A percentile compares a stretch with the other conserved stretches of the same genome.
These are phyloP conservation scores for Cryptococcus sp. DNA, from an alignment of 1,284 basidiomycete genomes.

Conservation along the genomic window DNA sequence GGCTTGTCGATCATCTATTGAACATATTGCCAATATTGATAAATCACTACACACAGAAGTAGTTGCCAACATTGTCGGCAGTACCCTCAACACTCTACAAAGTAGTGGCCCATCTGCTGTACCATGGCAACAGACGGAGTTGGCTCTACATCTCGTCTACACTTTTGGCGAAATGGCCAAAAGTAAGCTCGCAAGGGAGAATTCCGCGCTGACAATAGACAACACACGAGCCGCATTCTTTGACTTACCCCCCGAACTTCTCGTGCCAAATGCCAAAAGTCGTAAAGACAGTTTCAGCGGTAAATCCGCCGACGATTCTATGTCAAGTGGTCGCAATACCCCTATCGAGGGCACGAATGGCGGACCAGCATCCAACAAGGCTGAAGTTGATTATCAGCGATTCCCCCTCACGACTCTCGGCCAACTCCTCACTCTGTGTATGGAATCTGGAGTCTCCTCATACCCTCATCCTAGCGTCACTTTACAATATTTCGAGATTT, in stretches of 20 bases:
- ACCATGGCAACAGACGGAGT: constrained; percentile 91
- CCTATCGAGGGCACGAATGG: constrained; percentile 20
- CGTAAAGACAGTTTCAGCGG: constrained; percentile 29
- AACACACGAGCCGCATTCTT: constrained; percentile 47
- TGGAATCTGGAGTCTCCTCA: constrained; percentile 74
- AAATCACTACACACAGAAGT: constrained; percentile 46
- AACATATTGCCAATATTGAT: constrained; percentile 82
- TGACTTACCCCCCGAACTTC: constrained; percentile 44
- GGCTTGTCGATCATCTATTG: constrained; percentile 68
- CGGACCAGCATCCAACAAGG: background rate
- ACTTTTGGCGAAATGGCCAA: constrained; percentile 86
- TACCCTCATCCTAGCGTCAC: constrained; percentile 86
- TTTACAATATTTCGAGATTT: constrained; percentile 90
- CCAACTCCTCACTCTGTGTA: constrained; percentile 78
- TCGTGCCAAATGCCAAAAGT: background rate
- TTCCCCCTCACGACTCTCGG: constrained; percentile 88
- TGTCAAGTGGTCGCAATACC: constrained; percentile 34
- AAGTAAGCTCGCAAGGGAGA: constrained; percentile 19
- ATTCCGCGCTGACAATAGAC: constrained; percentile 14
- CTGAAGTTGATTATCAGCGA: constrained; percentile 66
- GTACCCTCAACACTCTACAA: constrained; percentile 37
- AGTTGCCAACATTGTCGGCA: constrained; percentile 44
- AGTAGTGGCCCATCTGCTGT: constrained; percentile 48
- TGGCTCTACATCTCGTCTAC: constrained; percentile 85
- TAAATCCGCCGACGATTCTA: constrained; percentile 22